phyloP scores from a whole-genome alignment of 768 basidiomycete genomes.

The Suillus weaverae region DNA sequence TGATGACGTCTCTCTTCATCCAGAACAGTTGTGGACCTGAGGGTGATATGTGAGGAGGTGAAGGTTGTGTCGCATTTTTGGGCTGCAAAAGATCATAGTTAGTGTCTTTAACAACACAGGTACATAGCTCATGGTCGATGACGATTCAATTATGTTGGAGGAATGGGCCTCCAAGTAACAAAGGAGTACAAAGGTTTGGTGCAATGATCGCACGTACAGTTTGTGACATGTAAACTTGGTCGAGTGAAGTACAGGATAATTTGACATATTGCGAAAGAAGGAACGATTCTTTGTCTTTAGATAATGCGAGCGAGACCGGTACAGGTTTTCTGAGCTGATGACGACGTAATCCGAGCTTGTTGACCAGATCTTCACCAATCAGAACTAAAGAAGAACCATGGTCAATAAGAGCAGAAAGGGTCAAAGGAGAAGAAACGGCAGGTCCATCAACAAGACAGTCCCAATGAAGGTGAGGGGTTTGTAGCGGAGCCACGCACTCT shows the following conservation, averaged over 20 bases:
- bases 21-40: not conserved
- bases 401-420: not conserved
- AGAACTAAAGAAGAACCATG: not conserved
- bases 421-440: not conserved
- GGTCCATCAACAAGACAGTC: not conserved
- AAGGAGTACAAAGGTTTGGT: not conserved
- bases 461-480: not conserved
- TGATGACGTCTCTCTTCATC: not conserved
- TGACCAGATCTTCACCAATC: not conserved
- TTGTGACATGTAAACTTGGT: not conserved
- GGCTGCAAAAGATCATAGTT: slow-evolving; percentile 15
- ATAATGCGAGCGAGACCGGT: not conserved
- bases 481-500: not conserved
- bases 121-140: not conserved
- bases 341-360: not conserved
- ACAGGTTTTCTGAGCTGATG: not conserved
- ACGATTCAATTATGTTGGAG: not conserved
- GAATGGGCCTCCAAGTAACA: not conserved
- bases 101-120: not conserved
- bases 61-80: no score
- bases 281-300: not conserved
- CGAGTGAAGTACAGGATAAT: not conserved
- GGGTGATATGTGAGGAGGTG: no score
- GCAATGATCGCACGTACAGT: not conserved
- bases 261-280: not conserved